Conservation (phyloP, 108 stramenopile genomes). For the Nitzschia palea region DNA sequence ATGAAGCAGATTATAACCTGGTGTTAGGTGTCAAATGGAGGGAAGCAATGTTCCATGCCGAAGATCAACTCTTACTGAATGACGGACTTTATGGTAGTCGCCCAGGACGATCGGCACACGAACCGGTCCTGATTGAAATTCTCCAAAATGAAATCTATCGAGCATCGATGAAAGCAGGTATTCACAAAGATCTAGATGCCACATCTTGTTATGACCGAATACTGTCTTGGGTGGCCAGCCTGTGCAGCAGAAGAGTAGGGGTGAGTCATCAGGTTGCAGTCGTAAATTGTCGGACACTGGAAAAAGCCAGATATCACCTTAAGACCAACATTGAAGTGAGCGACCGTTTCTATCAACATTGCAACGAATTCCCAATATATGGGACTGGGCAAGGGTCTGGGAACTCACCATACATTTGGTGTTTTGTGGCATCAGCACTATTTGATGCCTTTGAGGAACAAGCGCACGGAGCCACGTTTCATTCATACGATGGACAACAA, state of each 20-base stretch:
- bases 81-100: background rate
- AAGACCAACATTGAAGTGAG: background rate
- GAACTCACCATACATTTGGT: background rate
- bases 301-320: background rate
- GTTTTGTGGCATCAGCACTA: background rate
- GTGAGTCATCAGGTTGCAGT: background rate
- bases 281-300: background rate
- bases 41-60: background rate
- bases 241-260: background rate
- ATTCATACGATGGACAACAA: background rate
- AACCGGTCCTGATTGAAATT: background rate
- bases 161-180: background rate
- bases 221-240: background rate
- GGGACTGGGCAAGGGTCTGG: background rate
- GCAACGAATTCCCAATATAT: background rate
- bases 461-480: conserved; percentile 4
- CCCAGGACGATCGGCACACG: background rate
- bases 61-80: background rate
- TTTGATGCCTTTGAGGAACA: background rate
- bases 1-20: conserved; percentile 13
- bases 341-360: background rate
- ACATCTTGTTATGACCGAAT: conserved; percentile 1
- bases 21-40: background rate
- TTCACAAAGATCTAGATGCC: background rate
- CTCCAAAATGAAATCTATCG: background rate